A percentile compares a stretch with the other conserved stretches of the same genome.
phyloP scores from a whole-genome alignment of 306 rosid species.

The Pyrus pyrifolia region DNA sequence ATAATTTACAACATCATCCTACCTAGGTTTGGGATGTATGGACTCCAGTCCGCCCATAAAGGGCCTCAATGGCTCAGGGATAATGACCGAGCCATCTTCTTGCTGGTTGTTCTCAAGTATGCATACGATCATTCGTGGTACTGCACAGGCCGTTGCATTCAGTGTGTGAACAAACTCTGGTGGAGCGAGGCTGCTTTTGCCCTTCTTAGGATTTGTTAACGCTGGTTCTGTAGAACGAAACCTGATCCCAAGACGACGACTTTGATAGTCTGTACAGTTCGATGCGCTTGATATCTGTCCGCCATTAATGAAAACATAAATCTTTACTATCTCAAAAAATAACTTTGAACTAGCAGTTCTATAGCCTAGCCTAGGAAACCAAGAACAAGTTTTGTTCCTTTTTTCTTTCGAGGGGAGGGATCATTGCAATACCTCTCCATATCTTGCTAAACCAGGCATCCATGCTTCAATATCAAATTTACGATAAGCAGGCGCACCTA shows the following conservation, averaged over 20 bases:
- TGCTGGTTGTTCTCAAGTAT: slow-evolving; percentile 83
- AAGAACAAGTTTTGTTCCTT: background rate
- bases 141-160: slow-evolving; percentile 95
- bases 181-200: slow-evolving; percentile 58
- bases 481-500: slow-evolving; percentile 95
- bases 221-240: slow-evolving; percentile 65
- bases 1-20: background rate
- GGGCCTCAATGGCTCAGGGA: slow-evolving; percentile 79
- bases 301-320: background rate
- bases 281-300: slow-evolving; percentile 89
- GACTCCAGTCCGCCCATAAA: slow-evolving; percentile 65
- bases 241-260: slow-evolving; percentile 76
- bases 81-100: slow-evolving; percentile 68
- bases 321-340: background rate
- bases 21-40: slow-evolving; percentile 42
- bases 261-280: slow-evolving; percentile 83
- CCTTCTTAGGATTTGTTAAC: slow-evolving; percentile 38
- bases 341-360: background rate
- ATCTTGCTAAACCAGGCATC: slow-evolving; percentile 94
- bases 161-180: slow-evolving; percentile 82
- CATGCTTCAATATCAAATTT: slow-evolving; percentile 93
- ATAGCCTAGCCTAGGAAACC: background rate
- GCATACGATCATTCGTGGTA: slow-evolving; percentile 81
- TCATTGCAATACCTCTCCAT: slow-evolving; percentile 70
- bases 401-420: background rate